Percentiles rank a stretch among this genome's conserved stretches.
phyloP scores from a whole-genome alignment of 768 basidiomycete genomes.

The Pilatotrama ljubarskyi region DNA sequence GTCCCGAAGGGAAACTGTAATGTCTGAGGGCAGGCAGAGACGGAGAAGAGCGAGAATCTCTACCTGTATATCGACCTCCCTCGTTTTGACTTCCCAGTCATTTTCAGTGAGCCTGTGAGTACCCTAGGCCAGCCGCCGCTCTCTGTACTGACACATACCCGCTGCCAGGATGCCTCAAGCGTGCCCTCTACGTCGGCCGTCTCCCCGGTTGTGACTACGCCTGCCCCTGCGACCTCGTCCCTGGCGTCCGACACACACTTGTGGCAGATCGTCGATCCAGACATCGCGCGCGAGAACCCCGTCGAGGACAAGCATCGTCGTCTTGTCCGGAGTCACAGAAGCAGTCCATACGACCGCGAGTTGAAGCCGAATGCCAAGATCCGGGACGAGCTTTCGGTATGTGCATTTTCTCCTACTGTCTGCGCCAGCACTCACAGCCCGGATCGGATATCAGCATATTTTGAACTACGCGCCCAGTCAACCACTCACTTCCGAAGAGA shows the following conservation, averaged over 20 bases:
- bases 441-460: constrained; percentile 58
- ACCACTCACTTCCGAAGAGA: constrained; percentile 84
- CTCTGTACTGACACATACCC: neutral
- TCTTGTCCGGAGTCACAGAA: constrained; percentile 90
- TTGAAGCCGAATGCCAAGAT: constrained; percentile 97
- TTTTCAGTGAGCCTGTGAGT: constrained; percentile 87
- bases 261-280: constrained; percentile 91
- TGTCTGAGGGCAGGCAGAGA: constrained; percentile 64
- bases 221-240: constrained; percentile 46
- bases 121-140: no score
- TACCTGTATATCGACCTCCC: constrained; percentile 96
- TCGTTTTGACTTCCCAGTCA: constrained; percentile 95
- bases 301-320: constrained; percentile 97
- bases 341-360: constrained; percentile 92
- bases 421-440: neutral
- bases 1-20: neutral
- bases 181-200: constrained; percentile 43
- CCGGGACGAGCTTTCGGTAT: constrained; percentile 86
- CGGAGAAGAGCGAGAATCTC: constrained; percentile 89
- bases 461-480: constrained; percentile 91
- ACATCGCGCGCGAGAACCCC: constrained; percentile 88
- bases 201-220: constrained; percentile 40
- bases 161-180: constrained; percentile 41
- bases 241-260: constrained; percentile 68
- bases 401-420: constrained; percentile 28